These are phyloP conservation scores for Piper longum DNA, from an alignment of 164 flowering plant genomes.

Conservation along the genomic window DNA sequence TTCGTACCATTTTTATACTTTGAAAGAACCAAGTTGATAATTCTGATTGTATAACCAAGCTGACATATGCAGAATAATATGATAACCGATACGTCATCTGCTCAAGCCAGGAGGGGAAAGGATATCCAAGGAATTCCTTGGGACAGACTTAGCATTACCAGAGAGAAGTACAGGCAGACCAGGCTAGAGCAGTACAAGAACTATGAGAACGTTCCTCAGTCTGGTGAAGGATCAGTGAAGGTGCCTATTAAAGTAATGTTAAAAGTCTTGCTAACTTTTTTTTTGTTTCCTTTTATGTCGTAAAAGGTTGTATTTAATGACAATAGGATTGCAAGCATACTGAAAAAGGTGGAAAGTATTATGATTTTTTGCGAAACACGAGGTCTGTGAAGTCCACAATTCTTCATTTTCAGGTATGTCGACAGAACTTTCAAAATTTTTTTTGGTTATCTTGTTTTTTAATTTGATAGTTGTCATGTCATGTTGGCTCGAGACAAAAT, in stretches of 20 bases:
- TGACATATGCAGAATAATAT: constrained; percentile 30
- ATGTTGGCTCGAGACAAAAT: no score
- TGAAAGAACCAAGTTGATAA: no score
- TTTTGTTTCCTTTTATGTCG: not conserved
- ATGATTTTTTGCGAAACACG: constrained; percentile 37
- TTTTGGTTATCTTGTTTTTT: no score
- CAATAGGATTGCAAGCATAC: constrained; percentile 47
- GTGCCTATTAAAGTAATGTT: constrained; percentile 10
- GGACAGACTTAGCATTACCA: constrained; percentile 62
- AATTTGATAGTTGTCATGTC: no score
- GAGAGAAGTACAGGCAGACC: constrained; percentile 64
- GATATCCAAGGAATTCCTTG: constrained; percentile 5
- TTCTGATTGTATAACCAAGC: not conserved
- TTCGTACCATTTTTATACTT: no score
- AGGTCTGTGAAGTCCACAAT: constrained; percentile 55
- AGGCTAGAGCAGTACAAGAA: constrained; percentile 23
- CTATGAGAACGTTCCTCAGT: constrained; percentile 51
- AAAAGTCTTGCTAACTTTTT: not conserved
- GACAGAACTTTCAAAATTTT: not conserved
- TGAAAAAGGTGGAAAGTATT: constrained; percentile 28
- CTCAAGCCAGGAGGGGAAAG: constrained; percentile 26
- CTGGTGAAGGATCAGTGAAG: constrained; percentile 64
- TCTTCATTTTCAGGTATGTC: constrained; percentile 45
- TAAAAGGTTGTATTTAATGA: not conserved
- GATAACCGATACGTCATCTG: constrained; percentile 55